Base-by-base conservation (phyloP, 179 eudicot genomes). In the Beta corolliflora region DNA sequence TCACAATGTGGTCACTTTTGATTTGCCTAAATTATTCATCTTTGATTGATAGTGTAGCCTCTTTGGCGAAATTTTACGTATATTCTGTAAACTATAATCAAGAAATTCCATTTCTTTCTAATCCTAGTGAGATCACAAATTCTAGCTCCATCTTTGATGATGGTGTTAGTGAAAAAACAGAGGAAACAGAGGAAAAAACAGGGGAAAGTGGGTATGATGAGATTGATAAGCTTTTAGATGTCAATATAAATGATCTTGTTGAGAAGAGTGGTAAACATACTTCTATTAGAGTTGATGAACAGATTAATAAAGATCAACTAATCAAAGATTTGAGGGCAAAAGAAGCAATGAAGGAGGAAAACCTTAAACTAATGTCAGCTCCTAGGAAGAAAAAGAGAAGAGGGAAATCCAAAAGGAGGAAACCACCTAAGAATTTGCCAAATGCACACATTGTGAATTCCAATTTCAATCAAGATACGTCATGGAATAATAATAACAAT, bases 1-100 rank as follows among this genome's bases (percentile, higher is more conserved):
- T 94, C 56, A 71, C 86, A 59, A 55, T 91, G 29, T 94, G 98
- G 98, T 92, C 90, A 60, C 55, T 85, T 16, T 80, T 94, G 71
- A 82, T 93, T 70, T 88, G 90, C 60, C 83, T 87, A 10, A 87
- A 85, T 81, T 90, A 92, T 81, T 90, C 95, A 76, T 86, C 93
- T 76, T 83, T 87, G 81, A 78, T 87, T 45, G 53, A 75, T 60
- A 82, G 81, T 48, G 79, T 85, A 76, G 73, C 87, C 25, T 78
- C 84, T 23, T 11, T 79, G 56, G 83, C 83, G 56, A 76, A 58
- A 71, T 83, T 65, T 53, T 87, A 87, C 44, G 86, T 85, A 5
- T 85, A 87, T 66, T 85, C 87, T 50, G 84, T 80, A 70, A 77
- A 87, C 60, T 82, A 87, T n/a, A 69, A 85, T 21, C 77, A 81